Conservation (phyloP, 305 asterid genomes). For the Fraxinus platypoda region DNA sequence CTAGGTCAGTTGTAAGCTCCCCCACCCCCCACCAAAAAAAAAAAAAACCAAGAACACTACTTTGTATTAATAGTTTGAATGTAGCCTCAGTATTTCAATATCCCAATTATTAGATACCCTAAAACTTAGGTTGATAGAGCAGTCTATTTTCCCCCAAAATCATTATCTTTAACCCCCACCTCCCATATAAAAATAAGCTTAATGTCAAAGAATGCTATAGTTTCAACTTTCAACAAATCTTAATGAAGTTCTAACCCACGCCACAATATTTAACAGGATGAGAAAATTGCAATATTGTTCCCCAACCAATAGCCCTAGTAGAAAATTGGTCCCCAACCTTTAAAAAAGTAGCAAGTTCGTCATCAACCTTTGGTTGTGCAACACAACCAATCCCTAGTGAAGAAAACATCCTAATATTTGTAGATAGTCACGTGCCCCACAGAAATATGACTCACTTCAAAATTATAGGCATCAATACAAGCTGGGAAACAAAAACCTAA, state of each 20-base stretch:
- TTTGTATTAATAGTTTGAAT: neutral
- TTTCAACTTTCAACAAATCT: neutral
- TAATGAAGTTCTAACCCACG: neutral
- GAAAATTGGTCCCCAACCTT: neutral
- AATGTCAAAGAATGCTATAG: neutral
- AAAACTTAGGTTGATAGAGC: neutral
- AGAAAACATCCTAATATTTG: neutral
- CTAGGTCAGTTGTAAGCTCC: neutral
- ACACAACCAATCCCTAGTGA: neutral
- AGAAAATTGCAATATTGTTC: neutral
- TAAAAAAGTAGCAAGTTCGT: neutral
- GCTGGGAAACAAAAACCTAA: neutral
- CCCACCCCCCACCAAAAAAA: neutral
- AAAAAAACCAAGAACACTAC: neutral
- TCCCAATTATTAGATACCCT: neutral
- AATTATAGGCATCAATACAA: neutral
- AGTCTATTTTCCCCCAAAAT: neutral
- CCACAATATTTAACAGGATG: neutral
- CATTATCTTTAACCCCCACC: neutral
- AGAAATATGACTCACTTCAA: neutral
- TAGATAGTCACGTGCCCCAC: neutral
- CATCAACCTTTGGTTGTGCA: neutral
- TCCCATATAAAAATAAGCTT: neutral
- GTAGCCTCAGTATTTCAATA: neutral
- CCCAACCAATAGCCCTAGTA: neutral